phyloP scores from a whole-genome alignment of 1,139 yeast species.

The Geotrichum reessii region DNA sequence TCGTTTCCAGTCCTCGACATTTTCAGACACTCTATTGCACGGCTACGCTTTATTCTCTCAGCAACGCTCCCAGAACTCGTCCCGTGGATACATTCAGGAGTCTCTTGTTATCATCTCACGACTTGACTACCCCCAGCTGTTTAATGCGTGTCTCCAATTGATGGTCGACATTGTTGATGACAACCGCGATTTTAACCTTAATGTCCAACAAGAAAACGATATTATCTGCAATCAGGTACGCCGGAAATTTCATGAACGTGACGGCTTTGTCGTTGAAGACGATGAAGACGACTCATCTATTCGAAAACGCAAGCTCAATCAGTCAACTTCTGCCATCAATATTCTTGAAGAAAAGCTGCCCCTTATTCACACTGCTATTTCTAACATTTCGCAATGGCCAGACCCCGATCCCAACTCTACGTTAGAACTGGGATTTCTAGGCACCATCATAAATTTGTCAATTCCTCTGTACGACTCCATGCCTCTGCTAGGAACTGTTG shows the following conservation, averaged over 20 bases:
- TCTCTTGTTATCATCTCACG: constrained; percentile 29
- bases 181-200: constrained; percentile 9
- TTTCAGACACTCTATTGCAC: constrained; percentile 16
- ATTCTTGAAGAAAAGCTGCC: constrained; percentile 26
- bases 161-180: constrained; percentile 20
- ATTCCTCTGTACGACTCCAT: constrained; percentile 20
- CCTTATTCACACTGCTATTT: constrained; percentile 30
- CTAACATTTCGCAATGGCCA: constrained; percentile 32
- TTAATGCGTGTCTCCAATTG: constrained; percentile 25
- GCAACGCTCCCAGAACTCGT: constrained; percentile 20
- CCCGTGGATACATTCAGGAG: constrained; percentile 31
- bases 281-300: constrained; percentile 3
- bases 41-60: constrained; percentile 30
- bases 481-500: constrained; percentile 21
- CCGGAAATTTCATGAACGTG: constrained; percentile 4
- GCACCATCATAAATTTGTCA: constrained; percentile 22
- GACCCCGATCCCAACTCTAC: constrained; percentile 22
- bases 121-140: constrained; percentile 27
- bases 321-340: background rate
- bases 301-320: constrained; percentile 2
- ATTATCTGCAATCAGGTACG: constrained; percentile 7
- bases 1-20: constrained; percentile 20
- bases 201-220: constrained; percentile 4
- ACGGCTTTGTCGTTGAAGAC: constrained; percentile 1
- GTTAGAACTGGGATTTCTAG: constrained; percentile 29